Percentiles rank a stretch among this genome's conserved stretches.
phyloP scores from a whole-genome alignment of 225 moss, liverwort and hornwort genomes.

The Pleurozium schreberi region DNA sequence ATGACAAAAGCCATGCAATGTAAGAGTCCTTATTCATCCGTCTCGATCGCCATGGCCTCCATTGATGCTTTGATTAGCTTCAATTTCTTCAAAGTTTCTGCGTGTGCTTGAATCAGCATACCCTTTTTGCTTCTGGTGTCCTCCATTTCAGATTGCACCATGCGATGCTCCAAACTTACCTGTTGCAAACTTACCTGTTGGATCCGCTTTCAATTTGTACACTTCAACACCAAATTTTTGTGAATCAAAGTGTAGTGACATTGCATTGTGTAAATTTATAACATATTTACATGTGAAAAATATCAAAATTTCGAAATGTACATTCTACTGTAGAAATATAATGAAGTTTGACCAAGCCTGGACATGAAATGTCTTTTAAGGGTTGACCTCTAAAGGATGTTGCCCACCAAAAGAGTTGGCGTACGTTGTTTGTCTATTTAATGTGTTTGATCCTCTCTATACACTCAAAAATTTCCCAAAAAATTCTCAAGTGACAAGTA shows the following conservation, averaged over 20 bases:
- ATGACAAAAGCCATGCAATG: background rate
- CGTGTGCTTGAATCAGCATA: slow-evolving; percentile 1
- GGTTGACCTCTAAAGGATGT: no score
- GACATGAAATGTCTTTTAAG: no score
- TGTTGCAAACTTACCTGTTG: background rate
- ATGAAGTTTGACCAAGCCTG: no score
- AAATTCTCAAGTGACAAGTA: no score
- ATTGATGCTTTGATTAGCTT: slow-evolving; percentile 18
- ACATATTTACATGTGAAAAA: no score
- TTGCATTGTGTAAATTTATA: background rate
- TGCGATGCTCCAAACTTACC: slow-evolving; percentile 15
- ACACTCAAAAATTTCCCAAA: no score
- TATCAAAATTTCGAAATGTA: no score
- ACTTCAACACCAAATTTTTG: background rate
- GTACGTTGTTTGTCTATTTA: no score
- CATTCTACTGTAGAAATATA: no score
- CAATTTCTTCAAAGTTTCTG: slow-evolving; percentile 1
- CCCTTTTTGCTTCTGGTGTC: slow-evolving; percentile 2
- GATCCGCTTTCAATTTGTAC: background rate
- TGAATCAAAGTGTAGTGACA: background rate
- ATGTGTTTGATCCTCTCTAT: no score
- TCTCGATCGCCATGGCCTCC: background rate
- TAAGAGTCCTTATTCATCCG: background rate
- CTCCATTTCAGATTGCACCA: slow-evolving; percentile 15
- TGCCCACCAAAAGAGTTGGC: no score